phyloP scores from a whole-genome alignment of 345 rosid genomes.

The Syzygium jambos region DNA sequence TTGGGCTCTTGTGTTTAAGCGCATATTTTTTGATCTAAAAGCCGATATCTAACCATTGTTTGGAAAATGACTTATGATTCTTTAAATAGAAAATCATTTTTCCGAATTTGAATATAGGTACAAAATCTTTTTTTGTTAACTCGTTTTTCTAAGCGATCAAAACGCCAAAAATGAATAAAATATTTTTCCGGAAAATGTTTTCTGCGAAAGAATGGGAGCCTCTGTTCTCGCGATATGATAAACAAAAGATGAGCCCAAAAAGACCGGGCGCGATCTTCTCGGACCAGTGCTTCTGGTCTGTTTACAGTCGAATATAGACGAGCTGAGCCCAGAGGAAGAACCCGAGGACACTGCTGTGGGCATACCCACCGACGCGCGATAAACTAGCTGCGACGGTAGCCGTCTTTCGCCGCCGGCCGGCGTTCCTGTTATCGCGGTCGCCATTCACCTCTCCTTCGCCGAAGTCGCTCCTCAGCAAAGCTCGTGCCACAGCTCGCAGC shows the following conservation, averaged over 20 bases:
- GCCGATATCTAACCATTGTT: no score
- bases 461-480: slow-evolving; percentile 63
- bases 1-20: no score
- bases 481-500: slow-evolving; percentile 51
- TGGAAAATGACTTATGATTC: no score
- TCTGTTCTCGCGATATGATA: no score
- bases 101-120: no score
- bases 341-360: slow-evolving; percentile 24
- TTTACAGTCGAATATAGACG: background rate
- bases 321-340: background rate
- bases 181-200: no score
- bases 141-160: no score
- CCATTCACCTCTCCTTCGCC: slow-evolving; percentile 48
- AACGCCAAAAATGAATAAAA: no score
- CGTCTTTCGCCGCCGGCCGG: slow-evolving; percentile 37
- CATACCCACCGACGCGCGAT: slow-evolving; percentile 53
- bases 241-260: background rate
- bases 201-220: no score
- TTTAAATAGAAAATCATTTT: no score
- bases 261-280: background rate
- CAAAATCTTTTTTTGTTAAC: no score
- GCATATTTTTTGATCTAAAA: no score
- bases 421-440: slow-evolving; percentile 32
- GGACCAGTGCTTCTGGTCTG: background rate
- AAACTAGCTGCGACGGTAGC: slow-evolving; percentile 36